Base-by-base conservation (phyloP, 2,329 filamentous ascomycete genomes). In the Thelonectria rubi region DNA sequence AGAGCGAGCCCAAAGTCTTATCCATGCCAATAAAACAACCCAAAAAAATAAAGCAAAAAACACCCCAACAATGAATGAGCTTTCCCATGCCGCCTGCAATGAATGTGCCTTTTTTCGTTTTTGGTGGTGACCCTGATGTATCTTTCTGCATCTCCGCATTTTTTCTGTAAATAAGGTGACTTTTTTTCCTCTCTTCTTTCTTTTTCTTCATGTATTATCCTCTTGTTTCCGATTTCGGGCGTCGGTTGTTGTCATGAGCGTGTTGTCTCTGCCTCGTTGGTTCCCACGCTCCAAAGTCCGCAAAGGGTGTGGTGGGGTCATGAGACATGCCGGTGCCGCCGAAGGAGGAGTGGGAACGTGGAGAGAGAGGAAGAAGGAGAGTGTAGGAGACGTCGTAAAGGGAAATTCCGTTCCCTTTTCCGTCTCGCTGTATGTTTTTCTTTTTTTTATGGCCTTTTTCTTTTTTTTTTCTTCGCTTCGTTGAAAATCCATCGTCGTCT, bases 1-100 rank as follows among this genome's bases (percentile, higher is more conserved):
- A 65, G 53, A 70, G 60, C 65, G 54, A 69, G 55, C 61, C 54
- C 58, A 63, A 64, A 67, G 60, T 66, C 67, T 72, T 72, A 61
- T 65, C 63, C 64, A 40, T 49, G 52, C 62, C 60, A 58, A 61
- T 58, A 50, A 47, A 57, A 53, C 24, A 51, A 53, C 50, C 46
- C 9, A 42, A 39, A 42, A 42, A 42, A 42, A 21, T 8, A 47
- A 47, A 47, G 26, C 5, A 26, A 26, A 17, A 5, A 26, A 30
- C 11, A n/a, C 21, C 21, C 20, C 43, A 52, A 52, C 26, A 24
- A 30, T 24, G 18, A 20, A 30, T 24, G 18, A 20, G 57, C 54
- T 54, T 47, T 60, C 58, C 63, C 60, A 61, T 32, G 53, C 67
- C 64, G 65, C 67, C 58, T 51, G 15, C 15, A 56, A 42, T 58